Conservation (phyloP, 129 eudicot genomes). For the Flaveria linearis region DNA sequence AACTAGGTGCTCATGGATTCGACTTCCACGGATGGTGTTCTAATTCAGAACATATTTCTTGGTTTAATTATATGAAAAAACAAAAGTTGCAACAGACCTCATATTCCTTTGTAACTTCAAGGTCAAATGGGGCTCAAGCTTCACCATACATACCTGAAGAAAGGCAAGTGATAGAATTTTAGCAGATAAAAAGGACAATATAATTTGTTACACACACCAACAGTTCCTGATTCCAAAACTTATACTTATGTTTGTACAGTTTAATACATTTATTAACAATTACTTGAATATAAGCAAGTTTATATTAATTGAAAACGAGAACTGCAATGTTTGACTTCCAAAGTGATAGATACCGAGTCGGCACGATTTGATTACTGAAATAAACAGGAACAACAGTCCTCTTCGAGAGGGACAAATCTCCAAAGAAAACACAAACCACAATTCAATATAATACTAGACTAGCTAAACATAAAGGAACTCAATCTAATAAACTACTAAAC, state of each 20-base stretch:
- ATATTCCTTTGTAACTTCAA: neutral
- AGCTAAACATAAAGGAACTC: too few species aligned
- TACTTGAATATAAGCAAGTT: neutral
- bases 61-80: neutral
- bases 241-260: neutral
- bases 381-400: too few species aligned
- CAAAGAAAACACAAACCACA: too few species aligned
- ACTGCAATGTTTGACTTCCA: neutral
- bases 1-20: neutral
- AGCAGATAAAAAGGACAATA: neutral
- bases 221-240: neutral
- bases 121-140: neutral
- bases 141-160: slow-evolving; percentile 21
- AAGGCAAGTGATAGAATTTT: neutral
- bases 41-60: neutral
- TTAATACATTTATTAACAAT: neutral
- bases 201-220: too few species aligned
- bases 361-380: too few species aligned
- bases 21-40: neutral
- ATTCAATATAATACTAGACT: too few species aligned
- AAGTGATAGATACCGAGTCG: too few species aligned
- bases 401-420: too few species aligned
- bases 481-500: too few species aligned
- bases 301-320: neutral
- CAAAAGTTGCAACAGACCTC: slow-evolving; percentile 11